Evolutionary conservation across 2,329 filamentous ascomycete species (phyloP).

Genomic region (Dactylellina cionopaga): DNA sequence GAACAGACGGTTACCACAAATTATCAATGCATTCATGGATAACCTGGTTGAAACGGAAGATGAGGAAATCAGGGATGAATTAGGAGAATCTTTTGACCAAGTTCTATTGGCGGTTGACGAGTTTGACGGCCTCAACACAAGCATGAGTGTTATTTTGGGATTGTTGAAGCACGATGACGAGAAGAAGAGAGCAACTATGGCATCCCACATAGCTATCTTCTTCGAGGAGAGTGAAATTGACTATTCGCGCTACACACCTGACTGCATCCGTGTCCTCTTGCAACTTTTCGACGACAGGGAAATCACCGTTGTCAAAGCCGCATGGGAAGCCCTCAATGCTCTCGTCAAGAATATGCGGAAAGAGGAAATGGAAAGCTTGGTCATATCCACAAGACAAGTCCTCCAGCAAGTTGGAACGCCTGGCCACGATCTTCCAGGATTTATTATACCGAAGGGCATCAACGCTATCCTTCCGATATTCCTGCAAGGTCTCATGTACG

Average conservation of each 20-base stretch:
- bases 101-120: slow-evolving; percentile 94
- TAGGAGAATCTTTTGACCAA: slow-evolving; percentile 84
- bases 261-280: slow-evolving; percentile 88
- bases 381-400: slow-evolving; percentile 84
- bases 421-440: slow-evolving; percentile 85
- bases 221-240: slow-evolving; percentile 83
- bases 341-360: slow-evolving; percentile 91
- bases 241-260: slow-evolving; percentile 94
- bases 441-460: slow-evolving; percentile 92
- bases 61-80: slow-evolving; percentile 75
- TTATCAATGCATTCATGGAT: slow-evolving; percentile 93
- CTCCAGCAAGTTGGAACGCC: slow-evolving; percentile 88
- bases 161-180: slow-evolving; percentile 95
- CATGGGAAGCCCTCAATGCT: slow-evolving; percentile 85
- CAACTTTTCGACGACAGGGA: slow-evolving; percentile 93
- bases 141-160: slow-evolving; percentile 90
- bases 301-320: slow-evolving; percentile 81
- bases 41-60: slow-evolving; percentile 83
- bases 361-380: slow-evolving; percentile 96
- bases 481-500: slow-evolving; percentile 97
- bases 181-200: slow-evolving; percentile 79
- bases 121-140: slow-evolving; percentile 91
- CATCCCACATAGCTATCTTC: slow-evolving; percentile 83
- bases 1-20: slow-evolving; percentile 86
- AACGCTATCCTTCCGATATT: slow-evolving; percentile 96